phyloP scores from a whole-genome alignment of 139 green algal genomes.

The Ulvella scutata region DNA sequence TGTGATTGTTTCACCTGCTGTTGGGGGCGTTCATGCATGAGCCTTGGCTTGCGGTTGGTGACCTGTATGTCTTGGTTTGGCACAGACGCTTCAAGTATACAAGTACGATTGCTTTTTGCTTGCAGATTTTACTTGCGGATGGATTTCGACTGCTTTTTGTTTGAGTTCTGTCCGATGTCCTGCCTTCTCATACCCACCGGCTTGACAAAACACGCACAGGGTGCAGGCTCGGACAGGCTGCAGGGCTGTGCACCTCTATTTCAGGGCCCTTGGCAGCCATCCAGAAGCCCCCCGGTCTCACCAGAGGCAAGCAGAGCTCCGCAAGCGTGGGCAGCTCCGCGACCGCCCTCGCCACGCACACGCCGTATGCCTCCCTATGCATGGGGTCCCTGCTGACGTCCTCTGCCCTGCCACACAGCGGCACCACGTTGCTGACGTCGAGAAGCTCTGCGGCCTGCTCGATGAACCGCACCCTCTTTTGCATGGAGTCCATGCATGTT shows the following conservation, averaged over 20 bases:
- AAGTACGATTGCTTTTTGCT: background rate
- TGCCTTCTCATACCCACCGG: background rate
- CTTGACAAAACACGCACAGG: too few relatives aligned
- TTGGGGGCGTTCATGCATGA: too few relatives aligned
- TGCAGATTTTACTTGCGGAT: background rate
- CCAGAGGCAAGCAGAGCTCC: conserved; percentile 84
- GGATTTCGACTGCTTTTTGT: background rate
- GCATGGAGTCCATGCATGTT: conserved; percentile 64
- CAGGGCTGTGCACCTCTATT: conserved; percentile 19
- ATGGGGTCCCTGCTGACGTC: conserved; percentile 24
- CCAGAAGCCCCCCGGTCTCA: conserved; percentile 50
- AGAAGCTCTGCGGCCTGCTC: conserved; percentile 10
- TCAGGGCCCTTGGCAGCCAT: conserved; percentile 68
- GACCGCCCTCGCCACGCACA: conserved; percentile 71
- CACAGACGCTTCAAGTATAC: background rate
- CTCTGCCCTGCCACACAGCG: conserved; percentile 63
- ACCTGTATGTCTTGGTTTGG: too few relatives aligned
- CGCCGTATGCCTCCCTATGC: conserved; percentile 40
- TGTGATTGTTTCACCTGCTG: too few relatives aligned
- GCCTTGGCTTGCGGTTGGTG: too few relatives aligned
- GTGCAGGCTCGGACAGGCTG: background rate
- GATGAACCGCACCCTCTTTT: conserved; percentile 57
- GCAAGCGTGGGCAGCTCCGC: conserved; percentile 60
- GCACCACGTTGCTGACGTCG: conserved; percentile 43
- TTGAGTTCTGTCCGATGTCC: background rate